Percentiles rank a stretch among this genome's conserved stretches.
These are phyloP conservation scores for Penicillium manginii DNA, from an alignment of 495 filamentous ascomycete species.

Conservation along the genomic window DNA sequence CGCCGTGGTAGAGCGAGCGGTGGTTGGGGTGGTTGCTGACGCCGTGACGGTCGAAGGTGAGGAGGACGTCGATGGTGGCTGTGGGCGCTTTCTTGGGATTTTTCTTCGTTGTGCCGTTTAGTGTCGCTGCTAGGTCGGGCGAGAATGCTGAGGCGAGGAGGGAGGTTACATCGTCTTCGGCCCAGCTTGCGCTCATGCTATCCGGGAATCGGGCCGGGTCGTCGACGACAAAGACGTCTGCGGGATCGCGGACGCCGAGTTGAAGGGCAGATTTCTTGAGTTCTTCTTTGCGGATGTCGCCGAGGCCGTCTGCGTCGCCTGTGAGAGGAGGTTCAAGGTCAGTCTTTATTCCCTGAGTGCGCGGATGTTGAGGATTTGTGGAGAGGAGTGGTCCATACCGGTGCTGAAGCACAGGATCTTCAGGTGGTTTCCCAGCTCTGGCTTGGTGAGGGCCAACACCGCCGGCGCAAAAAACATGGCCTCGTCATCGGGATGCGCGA, in stretches of 20 bases:
- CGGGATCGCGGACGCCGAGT: slow-evolving; percentile 71
- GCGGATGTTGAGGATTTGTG: not conserved
- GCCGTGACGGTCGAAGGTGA: slow-evolving; percentile 85
- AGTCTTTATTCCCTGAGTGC: not conserved
- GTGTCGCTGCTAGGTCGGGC: slow-evolving; percentile 53
- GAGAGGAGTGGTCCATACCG: slow-evolving; percentile 49
- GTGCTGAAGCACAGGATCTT: slow-evolving; percentile 92
- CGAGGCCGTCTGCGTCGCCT: slow-evolving; percentile 87
- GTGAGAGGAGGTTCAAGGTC: slow-evolving; percentile 7
- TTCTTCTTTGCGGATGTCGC: slow-evolving; percentile 79
- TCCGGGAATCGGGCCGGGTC: slow-evolving; percentile 78
- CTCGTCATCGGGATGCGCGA: slow-evolving; percentile 97
- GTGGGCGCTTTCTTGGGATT: slow-evolving; percentile 42
- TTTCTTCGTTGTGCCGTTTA: slow-evolving; percentile 24
- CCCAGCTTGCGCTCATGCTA: slow-evolving; percentile 80
- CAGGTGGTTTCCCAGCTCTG: slow-evolving; percentile 80
- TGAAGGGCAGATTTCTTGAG: slow-evolving; percentile 73
- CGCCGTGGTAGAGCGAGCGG: slow-evolving; percentile 81
- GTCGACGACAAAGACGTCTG: slow-evolving; percentile 83
- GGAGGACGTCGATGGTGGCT: slow-evolving; percentile 74
- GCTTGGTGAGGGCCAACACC: slow-evolving; percentile 74
- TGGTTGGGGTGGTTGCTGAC: slow-evolving; percentile 91
- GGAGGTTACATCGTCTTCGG: slow-evolving; percentile 64
- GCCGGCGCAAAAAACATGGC: slow-evolving; percentile 99
- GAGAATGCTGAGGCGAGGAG: slow-evolving; percentile 72